These are phyloP conservation scores for Penicillium sp. DNA, from an alignment of 2,329 filamentous ascomycete genomes.

Conservation along the genomic window DNA sequence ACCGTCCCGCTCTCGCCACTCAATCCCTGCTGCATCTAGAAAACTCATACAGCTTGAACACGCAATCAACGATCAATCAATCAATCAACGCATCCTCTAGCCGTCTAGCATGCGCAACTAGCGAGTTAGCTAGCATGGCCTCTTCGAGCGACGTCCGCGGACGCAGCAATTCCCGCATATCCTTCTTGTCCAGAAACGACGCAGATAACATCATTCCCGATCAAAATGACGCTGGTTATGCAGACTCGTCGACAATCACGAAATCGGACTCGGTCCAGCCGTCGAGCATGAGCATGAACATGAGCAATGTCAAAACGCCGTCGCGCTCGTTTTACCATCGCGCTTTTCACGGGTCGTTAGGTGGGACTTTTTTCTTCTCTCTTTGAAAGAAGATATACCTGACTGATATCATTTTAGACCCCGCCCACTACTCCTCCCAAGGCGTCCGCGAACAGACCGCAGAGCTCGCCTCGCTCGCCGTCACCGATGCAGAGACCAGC, in stretches of 20 bases:
- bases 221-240: slow-evolving; percentile 4
- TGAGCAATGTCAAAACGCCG: slow-evolving; percentile 37
- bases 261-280: slow-evolving; percentile 19
- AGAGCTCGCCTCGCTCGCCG: slow-evolving; percentile 76
- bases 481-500: slow-evolving; percentile 52
- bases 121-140: neutral
- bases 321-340: slow-evolving; percentile 44
- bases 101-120: neutral
- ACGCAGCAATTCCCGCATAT: slow-evolving; percentile 9
- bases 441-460: slow-evolving; percentile 83
- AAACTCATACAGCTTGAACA: too few species aligned
- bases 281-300: slow-evolving; percentile 29
- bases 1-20: too few species aligned
- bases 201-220: slow-evolving; percentile 5
- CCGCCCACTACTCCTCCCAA: slow-evolving; percentile 66
- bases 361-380: slow-evolving; percentile 24
- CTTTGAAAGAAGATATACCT: neutral
- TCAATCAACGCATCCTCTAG: neutral
- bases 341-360: slow-evolving; percentile 40
- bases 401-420: slow-evolving; percentile 48
- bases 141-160: slow-evolving; percentile 8
- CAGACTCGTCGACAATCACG: neutral
- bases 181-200: neutral
- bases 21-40: too few species aligned
- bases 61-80: neutral